Base-by-base conservation (phyloP, 2,329 filamentous ascomycete genomes). In the Hypoxylon sp. region DNA sequence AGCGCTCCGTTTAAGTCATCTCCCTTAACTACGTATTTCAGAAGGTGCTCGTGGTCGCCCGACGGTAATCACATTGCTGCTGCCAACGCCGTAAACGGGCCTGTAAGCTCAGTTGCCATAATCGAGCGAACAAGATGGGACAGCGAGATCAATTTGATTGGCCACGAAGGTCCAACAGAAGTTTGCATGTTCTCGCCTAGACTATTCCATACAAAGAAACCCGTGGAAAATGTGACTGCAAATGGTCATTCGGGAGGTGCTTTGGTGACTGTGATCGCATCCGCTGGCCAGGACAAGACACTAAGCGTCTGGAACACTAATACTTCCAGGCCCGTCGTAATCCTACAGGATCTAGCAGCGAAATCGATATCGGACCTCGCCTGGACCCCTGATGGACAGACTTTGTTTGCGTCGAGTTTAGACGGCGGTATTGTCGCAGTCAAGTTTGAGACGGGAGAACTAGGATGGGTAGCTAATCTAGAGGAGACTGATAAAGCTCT, bases 281-380 rank as follows among this genome's bases (percentile, higher is more conserved):
- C 95, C 69, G 96, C 95, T 5, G 97, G 96, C 2, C 96, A 97
- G 76, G 96, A 99, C 79, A 98, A 98, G 81, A 96, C 94, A 2
- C 82, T 99, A 46, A 98, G 94, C 76, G 91, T 99, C 39, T 99
- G 96, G 96, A 98, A 98, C 74, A 99, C 97, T 1, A 97, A 94
- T 76, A 97, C 93, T 24, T 94, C 96, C 0, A 86, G 96, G 22
- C 96, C 96, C 0, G 91, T 98, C 19, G 91, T 98, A 19, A 94
- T 98, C 58, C 86, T 94, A 9, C 94, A 97, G 77, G 95, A 98
- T 74, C 81, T 99, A 66, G 91, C 93, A 17, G 90, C 89, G 46
- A 99, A 99, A 79, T 93, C 96, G 0, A 95, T 99, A 71, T 97
- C 94, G 1, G 96, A 99, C 81, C 84, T 99, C 59, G 90, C 95